Evolutionary conservation across 768 basidiomycete species (phyloP).

Genomic region (Tephrocybe sp.): DNA sequence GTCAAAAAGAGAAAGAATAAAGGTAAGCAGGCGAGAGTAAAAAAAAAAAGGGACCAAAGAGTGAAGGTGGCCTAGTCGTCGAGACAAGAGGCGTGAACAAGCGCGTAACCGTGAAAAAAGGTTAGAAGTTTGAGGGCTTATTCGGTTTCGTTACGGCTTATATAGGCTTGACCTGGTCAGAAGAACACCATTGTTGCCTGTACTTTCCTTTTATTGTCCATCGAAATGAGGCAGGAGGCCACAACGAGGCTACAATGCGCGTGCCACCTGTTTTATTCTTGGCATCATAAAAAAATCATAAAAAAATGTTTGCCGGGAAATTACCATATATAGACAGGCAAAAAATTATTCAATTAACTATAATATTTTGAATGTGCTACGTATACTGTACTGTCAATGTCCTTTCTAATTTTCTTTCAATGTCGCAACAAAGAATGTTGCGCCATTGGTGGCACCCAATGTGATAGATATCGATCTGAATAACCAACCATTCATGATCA

Average conservation of each 20-base stretch:
- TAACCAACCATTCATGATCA: too few species aligned
- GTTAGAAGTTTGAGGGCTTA: neutral
- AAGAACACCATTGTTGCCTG: neutral
- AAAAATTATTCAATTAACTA: too few species aligned
- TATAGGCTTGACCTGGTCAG: neutral
- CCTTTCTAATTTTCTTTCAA: too few species aligned
- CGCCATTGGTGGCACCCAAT: too few species aligned
- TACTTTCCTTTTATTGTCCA: neutral
- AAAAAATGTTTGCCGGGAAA: neutral
- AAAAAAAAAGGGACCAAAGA: slow-evolving; percentile 5
- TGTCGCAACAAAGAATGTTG: too few species aligned
- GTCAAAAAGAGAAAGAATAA: too few species aligned
- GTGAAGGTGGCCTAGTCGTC: neutral
- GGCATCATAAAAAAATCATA: neutral
- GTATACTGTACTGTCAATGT: too few species aligned
- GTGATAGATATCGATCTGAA: too few species aligned
- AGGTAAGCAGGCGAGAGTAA: neutral
- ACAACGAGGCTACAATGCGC: neutral
- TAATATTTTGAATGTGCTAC: too few species aligned
- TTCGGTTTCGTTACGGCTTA: neutral
- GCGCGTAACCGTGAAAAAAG: neutral
- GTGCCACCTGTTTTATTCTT: neutral
- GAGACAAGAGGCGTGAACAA: neutral
- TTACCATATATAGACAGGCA: too few species aligned
- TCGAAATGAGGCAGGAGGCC: neutral